phyloP scores from a whole-genome alignment of 441 rosid species.

The Populus hybrid region DNA sequence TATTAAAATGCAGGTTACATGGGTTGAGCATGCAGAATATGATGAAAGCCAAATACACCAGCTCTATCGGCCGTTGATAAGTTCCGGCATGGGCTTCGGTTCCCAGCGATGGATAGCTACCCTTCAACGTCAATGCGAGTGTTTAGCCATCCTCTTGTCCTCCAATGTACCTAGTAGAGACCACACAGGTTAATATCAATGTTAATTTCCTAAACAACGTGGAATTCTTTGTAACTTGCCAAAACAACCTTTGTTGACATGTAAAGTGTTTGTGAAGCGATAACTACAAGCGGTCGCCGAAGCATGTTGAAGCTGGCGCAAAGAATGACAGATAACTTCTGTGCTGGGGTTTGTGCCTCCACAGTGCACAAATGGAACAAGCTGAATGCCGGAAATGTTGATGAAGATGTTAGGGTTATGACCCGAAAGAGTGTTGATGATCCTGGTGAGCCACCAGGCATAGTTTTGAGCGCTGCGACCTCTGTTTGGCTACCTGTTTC shows the following conservation, averaged over 20 bases:
- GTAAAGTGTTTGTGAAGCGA: slow-evolving; percentile 32
- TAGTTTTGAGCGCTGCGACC: slow-evolving; percentile 81
- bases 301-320: slow-evolving; percentile 93
- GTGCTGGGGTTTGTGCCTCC: slow-evolving; percentile 81
- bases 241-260: not conserved
- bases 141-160: slow-evolving; percentile 75
- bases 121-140: slow-evolving; percentile 83
- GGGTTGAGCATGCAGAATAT: slow-evolving; percentile 90
- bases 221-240: not conserved
- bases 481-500: slow-evolving; percentile 92
- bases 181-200: slow-evolving; percentile 35
- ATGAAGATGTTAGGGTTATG: slow-evolving; percentile 78
- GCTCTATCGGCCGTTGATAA: slow-evolving; percentile 56
- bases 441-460: slow-evolving; percentile 90
- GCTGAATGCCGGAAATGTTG: slow-evolving; percentile 69
- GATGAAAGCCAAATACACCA: slow-evolving; percentile 65
- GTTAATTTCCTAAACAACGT: not conserved
- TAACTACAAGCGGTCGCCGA: slow-evolving; percentile 62
- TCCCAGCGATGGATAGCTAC: slow-evolving; percentile 94
- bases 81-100: slow-evolving; percentile 80
- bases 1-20: slow-evolving; percentile 59
- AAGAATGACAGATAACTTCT: slow-evolving; percentile 86
- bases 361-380: slow-evolving; percentile 75
- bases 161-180: slow-evolving; percentile 43
- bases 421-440: slow-evolving; percentile 75